A percentile compares a stretch with the other conserved stretches of the same genome.
phyloP scores from a whole-genome alignment of 2,329 filamentous ascomycete genomes.

The Blumeria hordei region DNA sequence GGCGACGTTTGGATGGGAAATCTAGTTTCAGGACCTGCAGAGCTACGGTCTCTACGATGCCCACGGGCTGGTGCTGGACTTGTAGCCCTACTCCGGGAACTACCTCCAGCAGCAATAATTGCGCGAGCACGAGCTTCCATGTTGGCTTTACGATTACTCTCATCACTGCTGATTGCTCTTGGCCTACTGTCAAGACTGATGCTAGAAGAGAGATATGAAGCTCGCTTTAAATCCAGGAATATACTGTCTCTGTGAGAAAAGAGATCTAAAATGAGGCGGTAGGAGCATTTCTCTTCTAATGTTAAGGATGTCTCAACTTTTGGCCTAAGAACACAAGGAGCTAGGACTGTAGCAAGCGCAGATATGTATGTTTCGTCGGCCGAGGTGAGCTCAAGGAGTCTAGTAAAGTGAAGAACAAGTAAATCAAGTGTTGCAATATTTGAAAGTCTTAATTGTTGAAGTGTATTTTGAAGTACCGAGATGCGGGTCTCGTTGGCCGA shows the following conservation, averaged over 20 bases:
- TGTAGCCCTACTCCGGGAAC: conserved; percentile 45
- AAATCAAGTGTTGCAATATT: conserved; percentile 98
- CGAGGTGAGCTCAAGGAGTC: conserved; percentile 86
- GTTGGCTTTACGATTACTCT: conserved; percentile 78
- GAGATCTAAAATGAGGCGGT: conserved; percentile 73
- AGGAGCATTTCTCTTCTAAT: conserved; percentile 84
- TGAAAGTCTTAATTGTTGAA: conserved; percentile 79
- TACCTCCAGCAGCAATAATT: conserved; percentile 28
- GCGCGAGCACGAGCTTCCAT: conserved; percentile 85
- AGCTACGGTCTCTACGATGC: conserved; percentile 64
- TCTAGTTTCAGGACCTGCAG: conserved; percentile 45
- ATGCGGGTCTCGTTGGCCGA: conserved; percentile 56
- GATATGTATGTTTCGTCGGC: conserved; percentile 72
- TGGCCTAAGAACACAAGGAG: conserved; percentile 71
- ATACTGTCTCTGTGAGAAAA: conserved; percentile 88
- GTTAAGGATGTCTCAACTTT: conserved; percentile 72
- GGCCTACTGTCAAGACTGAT: conserved; percentile 35
- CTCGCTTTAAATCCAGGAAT: conserved; percentile 86
- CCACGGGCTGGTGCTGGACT: conserved; percentile 41
- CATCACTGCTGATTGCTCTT: conserved; percentile 79
- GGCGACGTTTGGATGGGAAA: conserved; percentile 60
- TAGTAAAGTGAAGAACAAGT: conserved; percentile 93
- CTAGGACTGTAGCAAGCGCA: conserved; percentile 47
- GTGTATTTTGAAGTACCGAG: conserved; percentile 80
- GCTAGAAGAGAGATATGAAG: conserved; percentile 45